Evolutionary conservation across 768 basidiomycete species (phyloP), one percentile per base, ranked within the genome.

Genomic region (Mycena kentingensis): DNA sequence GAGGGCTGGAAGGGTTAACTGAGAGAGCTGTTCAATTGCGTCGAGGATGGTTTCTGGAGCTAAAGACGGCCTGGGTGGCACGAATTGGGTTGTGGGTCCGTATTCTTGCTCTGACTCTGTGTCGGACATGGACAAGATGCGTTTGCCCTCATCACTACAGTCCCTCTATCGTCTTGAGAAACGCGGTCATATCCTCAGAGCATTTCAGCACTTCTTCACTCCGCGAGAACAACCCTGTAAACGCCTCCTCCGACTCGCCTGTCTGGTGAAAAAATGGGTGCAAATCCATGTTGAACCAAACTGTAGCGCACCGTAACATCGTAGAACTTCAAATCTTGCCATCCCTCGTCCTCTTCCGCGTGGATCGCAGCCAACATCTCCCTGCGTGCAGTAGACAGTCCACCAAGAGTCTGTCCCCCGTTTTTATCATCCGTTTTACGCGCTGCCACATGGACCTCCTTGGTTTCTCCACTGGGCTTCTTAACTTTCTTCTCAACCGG

Each of bases 331-430:
- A 90, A 72, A 39, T 81, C 73, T 60, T 84, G 72, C 90, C 90
- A 93, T 46, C 69, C 70, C 63, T 90, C 90, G 47, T 91, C 90
- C 61, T 90, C 87, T 63, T 93, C 90, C 3, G 73, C 72, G 25
- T 88, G 80, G 32, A 91, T 83, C n/a, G 78, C 73, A 42, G 80
- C 76, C 21, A 93, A 67, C 80, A 93, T 90, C 58, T 93, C 90
- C 61, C 88, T 77, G 44, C 90, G 77, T 10, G 82, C 81, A 5
- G 78, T 66, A 38, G 90, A 88, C 46, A 92, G 68, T 1, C 87
- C 85, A 10, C 87, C 87, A 60, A 80, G 80, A n/a, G 68, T 65
- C 35, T 73, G 69, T 11, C 64, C 54, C n/a, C 68, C 69, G 4
- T 75, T 73, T 56, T 83, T 83, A 51, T 89, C 87, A 44, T 89